Evolutionary conservation across 108 stramenopile species (phyloP), one percentile per base, ranked within the genome.

Genomic region (Cylindrotheca closterium): DNA sequence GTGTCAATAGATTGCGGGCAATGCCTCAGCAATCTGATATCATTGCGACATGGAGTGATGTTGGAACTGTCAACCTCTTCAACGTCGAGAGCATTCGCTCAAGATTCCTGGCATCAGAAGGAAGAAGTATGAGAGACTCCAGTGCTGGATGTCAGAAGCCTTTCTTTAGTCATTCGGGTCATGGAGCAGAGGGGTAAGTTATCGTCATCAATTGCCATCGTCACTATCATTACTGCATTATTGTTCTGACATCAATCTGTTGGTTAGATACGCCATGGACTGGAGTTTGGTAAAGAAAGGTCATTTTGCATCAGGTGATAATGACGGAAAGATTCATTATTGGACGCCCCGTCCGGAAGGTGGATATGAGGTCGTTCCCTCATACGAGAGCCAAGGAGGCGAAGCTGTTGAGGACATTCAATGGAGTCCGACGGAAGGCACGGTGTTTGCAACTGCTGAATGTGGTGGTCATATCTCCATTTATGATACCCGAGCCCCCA

Each of bases 31-130:
- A 76, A 47, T 45, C 77, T 12, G 71, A 85, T 51, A 77, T 99
- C 59, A 96, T 99, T 22, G 94, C 96, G n/a, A 88, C 91, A 2
- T 96, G 93, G 96, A 78, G 94, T 56, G 97, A 98, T 45, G 73
- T 63, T 4, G 93, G 95, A 4, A 71, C 63, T 17, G 96, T 98
- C 47, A 87, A 96, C 65, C 30, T 99, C 30, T 98, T 81, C 68
- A 89, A 99, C 75, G 58, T 98, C 23, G 68, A 71, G 15, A 65
- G 63, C 60, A 58, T 84, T 15, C 50, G 88, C 26, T 67, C 81
- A 23, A 42, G 83, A 37, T 81, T 91, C 61, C 63, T 67, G 49
- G 72, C 86, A 10, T 69, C 80, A 3, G 72, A 58, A 30, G 94
- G 92, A 66, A 68, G 52, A 31, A 42, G 66, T 30, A 18, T 57